Percentiles rank a stretch among this genome's conserved stretches.
Evolutionary conservation across 2,329 filamentous ascomycete species (phyloP).

Genomic region (Alternaria viburni): DNA sequence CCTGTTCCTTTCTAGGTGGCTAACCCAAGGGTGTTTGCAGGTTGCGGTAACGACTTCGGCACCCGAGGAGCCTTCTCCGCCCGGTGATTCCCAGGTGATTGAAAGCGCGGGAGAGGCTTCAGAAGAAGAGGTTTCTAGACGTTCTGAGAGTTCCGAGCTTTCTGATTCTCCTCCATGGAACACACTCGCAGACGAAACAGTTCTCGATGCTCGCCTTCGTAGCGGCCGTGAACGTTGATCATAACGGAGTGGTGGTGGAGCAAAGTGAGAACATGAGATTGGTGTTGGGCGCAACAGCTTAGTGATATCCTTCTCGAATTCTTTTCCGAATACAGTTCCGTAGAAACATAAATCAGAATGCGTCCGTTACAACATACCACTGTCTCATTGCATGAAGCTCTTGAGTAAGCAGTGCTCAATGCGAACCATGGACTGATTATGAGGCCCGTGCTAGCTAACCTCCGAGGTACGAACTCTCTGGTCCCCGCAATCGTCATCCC

Average conservation of each 20-base stretch:
- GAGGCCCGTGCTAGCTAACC: conserved; percentile 7
- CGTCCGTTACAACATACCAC: not conserved
- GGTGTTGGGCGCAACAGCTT: conserved; percentile 1
- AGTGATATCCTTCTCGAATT: conserved; percentile 5
- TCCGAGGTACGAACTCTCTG: conserved; percentile 14
- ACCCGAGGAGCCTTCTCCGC: not conserved
- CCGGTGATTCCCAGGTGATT: not conserved
- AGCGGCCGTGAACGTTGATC: not conserved
- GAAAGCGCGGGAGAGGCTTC: not conserved
- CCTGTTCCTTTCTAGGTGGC: not conserved
- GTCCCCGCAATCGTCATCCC: conserved; percentile 18
- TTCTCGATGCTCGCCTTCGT: not conserved
- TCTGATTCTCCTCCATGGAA: not conserved
- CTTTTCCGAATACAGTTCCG: not conserved
- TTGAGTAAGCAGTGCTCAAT: not conserved
- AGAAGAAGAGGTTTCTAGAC: not conserved
- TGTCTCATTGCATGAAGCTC: not conserved
- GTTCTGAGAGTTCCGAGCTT: not conserved
- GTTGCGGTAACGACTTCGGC: not conserved
- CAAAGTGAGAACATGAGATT: not conserved
- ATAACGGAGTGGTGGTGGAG: not conserved
- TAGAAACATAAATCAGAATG: not conserved
- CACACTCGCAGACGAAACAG: not conserved
- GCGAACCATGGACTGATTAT: not conserved
- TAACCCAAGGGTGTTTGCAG: not conserved